These are phyloP conservation scores for Beauveria asiatica DNA, from an alignment of 2,329 filamentous ascomycete species.

Conservation along the genomic window DNA sequence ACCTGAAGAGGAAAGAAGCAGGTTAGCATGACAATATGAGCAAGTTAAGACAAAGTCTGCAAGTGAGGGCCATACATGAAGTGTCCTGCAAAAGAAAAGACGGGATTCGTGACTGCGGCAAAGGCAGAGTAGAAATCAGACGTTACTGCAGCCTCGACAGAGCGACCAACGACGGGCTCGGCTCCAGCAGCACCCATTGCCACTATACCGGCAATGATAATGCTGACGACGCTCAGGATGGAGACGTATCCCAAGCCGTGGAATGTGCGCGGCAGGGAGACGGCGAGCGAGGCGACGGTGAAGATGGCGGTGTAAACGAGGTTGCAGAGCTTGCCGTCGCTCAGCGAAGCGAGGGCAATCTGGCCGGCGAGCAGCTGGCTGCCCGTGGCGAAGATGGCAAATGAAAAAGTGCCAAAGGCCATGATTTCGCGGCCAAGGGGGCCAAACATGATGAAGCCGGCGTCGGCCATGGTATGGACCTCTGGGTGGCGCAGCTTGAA, in stretches of 20 bases:
- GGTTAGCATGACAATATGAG: not conserved
- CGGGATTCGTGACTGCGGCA: slow-evolving; percentile 33
- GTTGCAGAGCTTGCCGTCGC: slow-evolving; percentile 37
- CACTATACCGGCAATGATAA: slow-evolving; percentile 40
- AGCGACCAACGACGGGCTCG: slow-evolving; percentile 27
- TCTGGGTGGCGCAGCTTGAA: slow-evolving; percentile 47
- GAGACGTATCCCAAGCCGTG: slow-evolving; percentile 39
- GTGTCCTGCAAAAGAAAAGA: slow-evolving; percentile 44
- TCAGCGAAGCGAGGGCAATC: slow-evolving; percentile 38
- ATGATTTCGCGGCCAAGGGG: slow-evolving; percentile 41
- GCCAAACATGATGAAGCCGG: slow-evolving; percentile 45
- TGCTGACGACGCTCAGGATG: slow-evolving; percentile 35
- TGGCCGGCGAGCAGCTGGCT: slow-evolving; percentile 43
- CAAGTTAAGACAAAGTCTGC: not conserved
- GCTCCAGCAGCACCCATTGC: slow-evolving; percentile 41
- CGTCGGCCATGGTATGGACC: slow-evolving; percentile 50
- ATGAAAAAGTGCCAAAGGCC: slow-evolving; percentile 39
- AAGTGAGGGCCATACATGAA: slow-evolving; percentile 28
- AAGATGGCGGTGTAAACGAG: slow-evolving; percentile 44
- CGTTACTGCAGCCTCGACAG: slow-evolving; percentile 28
- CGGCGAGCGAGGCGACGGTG: slow-evolving; percentile 36
- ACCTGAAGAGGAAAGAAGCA: slow-evolving; percentile 17
- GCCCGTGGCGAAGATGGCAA: slow-evolving; percentile 42
- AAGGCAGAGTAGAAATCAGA: slow-evolving; percentile 25
- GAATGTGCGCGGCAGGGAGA: slow-evolving; percentile 40